Base-by-base conservation (phyloP, 2,329 filamentous ascomycete genomes). In the Neodidymelliopsis sp. region DNA sequence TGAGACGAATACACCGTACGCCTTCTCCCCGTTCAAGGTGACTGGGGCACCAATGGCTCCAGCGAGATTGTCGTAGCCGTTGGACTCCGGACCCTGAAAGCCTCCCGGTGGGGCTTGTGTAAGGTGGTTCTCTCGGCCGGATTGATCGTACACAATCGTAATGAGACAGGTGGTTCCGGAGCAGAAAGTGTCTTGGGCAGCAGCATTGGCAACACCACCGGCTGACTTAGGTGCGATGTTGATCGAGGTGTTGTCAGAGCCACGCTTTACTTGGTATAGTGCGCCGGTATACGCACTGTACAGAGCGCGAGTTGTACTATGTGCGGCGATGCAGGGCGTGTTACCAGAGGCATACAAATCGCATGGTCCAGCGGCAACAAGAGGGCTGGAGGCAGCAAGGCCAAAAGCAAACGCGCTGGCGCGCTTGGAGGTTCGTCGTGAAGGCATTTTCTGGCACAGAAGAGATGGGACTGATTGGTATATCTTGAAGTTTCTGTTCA, bases 81-180 rank as follows among this genome's bases (percentile, higher is more conserved):
- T 76, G 23, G 74, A 31, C 18, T 82, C 81, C 0, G 84, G 84
- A 8, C 84, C 84, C 0, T 61, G 69, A 58, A 82, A 84, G 22
- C 75, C 81, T 1, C 84, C 84, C 0, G 79, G 79, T 0, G 82
- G 81, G 2, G 84, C 85, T 54, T 83, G 83, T 0, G 80, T 85
- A 3, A 88, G 81, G 59, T 88, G 81, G 54, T 88, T 88, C 1
- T 77, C 77, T 1, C 69, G 70, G 43, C 84, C 84, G 10, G 84
- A 85, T 69, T 88, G 85, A 65, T 88, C 85, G 63, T 87, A 87
- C 42, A 86, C 85, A 58, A 82, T 77, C 0, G 79, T 79, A 63
- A 88, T 87, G 18, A 85, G 72, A 60, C 85, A 88, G 10, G 83
- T 86, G 0, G 84, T 86, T 37, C 73, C 67, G 8, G 75, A 67